phyloP scores from a whole-genome alignment of 768 basidiomycete species.

The Collybia mongolica region DNA sequence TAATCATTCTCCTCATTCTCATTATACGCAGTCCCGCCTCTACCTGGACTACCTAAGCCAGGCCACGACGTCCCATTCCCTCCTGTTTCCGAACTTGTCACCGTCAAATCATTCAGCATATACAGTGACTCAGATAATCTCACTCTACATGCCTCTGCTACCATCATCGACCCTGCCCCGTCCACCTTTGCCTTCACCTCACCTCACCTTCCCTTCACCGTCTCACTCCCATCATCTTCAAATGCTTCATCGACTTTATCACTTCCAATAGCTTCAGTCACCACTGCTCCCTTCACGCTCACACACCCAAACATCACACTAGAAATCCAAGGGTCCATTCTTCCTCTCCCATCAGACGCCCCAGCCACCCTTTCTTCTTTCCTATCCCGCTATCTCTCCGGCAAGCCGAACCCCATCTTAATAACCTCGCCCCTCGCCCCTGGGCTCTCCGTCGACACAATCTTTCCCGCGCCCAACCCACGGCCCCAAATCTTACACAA shows the following conservation, averaged over 20 bases:
- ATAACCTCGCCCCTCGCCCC: constrained; percentile 59
- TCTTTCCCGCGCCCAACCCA: constrained; percentile 66
- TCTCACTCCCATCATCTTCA: constrained; percentile 44
- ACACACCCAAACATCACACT: constrained; percentile 71
- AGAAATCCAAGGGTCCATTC: constrained; percentile 51
- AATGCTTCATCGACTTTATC: constrained; percentile 10
- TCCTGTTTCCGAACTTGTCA: constrained; percentile 55
- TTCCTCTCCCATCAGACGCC: constrained; percentile 43
- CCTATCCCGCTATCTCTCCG: constrained; percentile 64
- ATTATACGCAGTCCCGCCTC: constrained; percentile 48
- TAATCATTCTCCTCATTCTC: constrained; percentile 2
- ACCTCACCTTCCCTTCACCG: constrained; percentile 61
- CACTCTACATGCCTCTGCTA: constrained; percentile 50
- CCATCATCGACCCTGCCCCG: constrained; percentile 57
- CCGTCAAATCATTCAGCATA: constrained; percentile 53
- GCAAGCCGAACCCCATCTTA: constrained; percentile 51
- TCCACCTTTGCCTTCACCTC: constrained; percentile 44
- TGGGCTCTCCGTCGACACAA: constrained; percentile 39
- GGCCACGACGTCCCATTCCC: constrained; percentile 52
- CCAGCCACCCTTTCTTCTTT: constrained; percentile 55
- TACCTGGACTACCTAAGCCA: constrained; percentile 67
- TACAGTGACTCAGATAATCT: constrained; percentile 31
- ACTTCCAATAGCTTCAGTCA: constrained; percentile 53
- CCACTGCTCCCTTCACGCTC: constrained; percentile 54
- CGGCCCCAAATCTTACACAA: constrained; percentile 66